A percentile compares a stretch with the other conserved stretches of the same genome.
phyloP scores from a whole-genome alignment of 2,329 filamentous ascomycete genomes.

The Alternaria rosae region DNA sequence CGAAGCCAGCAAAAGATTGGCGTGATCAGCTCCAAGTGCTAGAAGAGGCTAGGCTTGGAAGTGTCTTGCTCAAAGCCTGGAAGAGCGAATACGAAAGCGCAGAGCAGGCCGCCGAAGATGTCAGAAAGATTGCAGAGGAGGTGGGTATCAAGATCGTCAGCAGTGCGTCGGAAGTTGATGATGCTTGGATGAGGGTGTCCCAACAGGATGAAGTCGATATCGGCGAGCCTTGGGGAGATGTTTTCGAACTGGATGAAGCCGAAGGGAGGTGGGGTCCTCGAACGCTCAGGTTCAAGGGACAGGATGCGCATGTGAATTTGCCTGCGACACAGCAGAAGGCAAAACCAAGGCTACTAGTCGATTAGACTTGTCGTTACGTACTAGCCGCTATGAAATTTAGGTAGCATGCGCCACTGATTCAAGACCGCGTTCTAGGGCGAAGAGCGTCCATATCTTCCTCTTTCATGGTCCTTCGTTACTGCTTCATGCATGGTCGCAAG shows the following conservation, averaged over 20 bases:
- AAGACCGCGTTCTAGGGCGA: too few species aligned
- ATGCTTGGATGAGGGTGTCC: not conserved
- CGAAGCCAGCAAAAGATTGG: not conserved
- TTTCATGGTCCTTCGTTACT: not conserved
- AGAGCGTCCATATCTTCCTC: not conserved
- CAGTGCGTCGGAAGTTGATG: not conserved
- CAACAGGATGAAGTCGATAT: slow-evolving; percentile 8
- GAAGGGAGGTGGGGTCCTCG: not conserved
- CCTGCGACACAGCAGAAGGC: not conserved
- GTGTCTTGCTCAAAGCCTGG: slow-evolving; percentile 12
- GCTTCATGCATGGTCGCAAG: not conserved
- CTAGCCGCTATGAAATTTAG: too few species aligned
- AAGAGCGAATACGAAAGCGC: slow-evolving; percentile 11
- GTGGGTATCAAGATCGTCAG: slow-evolving; percentile 8
- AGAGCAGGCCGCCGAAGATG: slow-evolving; percentile 4
- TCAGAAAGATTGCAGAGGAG: not conserved
- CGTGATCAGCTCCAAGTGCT: slow-evolving; percentile 3
- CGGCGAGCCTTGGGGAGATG: slow-evolving; percentile 10
- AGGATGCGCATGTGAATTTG: not conserved
- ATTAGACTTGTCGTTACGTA: not conserved
- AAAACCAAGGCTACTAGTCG: not conserved
- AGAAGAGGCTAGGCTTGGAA: slow-evolving; percentile 14
- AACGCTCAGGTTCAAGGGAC: slow-evolving; percentile 3
- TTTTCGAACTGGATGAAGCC: slow-evolving; percentile 7
- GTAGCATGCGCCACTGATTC: not conserved